Percentiles rank a stretch among this genome's conserved stretches.
Evolutionary conservation across 257 asterid genomes (phyloP).

Genomic region (Marsdenia floribunda): DNA sequence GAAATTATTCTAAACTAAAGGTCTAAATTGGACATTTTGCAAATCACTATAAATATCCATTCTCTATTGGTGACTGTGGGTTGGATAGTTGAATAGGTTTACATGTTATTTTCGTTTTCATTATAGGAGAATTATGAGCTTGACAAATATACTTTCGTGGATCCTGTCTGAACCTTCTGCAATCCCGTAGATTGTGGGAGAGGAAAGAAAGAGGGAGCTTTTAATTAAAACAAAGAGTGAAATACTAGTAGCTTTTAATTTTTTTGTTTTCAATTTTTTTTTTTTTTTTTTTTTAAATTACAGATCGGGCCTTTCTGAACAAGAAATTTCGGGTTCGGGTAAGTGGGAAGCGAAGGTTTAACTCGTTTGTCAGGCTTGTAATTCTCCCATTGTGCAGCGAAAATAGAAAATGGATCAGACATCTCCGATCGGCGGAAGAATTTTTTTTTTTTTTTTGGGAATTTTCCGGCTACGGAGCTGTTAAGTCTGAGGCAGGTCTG

Average conservation of each 20-base stretch:
- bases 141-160: slow-evolving; percentile 17
- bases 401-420: slow-evolving; percentile 10
- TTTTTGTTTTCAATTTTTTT: too few species aligned
- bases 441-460: not conserved
- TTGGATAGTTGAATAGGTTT: too few species aligned
- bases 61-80: too few species aligned
- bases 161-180: not conserved
- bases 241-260: not conserved
- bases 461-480: not conserved
- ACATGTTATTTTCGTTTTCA: slow-evolving; percentile 5
- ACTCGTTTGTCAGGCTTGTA: slow-evolving; percentile 50
- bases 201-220: not conserved
- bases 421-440: not conserved
- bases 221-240: not conserved
- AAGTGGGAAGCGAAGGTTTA: not conserved
- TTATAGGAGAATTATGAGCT: slow-evolving; percentile 35
- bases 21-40: not conserved
- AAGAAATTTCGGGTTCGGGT: not conserved
- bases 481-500: not conserved
- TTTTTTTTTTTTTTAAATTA: too few species aligned
- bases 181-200: not conserved
- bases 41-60: not conserved
- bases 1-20: too few species aligned
- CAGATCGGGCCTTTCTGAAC: not conserved
- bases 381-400: slow-evolving; percentile 39